Evolutionary conservation across 345 rosid genomes (phyloP), one percentile per base, ranked within the genome.

Genomic region (Populus alba): DNA sequence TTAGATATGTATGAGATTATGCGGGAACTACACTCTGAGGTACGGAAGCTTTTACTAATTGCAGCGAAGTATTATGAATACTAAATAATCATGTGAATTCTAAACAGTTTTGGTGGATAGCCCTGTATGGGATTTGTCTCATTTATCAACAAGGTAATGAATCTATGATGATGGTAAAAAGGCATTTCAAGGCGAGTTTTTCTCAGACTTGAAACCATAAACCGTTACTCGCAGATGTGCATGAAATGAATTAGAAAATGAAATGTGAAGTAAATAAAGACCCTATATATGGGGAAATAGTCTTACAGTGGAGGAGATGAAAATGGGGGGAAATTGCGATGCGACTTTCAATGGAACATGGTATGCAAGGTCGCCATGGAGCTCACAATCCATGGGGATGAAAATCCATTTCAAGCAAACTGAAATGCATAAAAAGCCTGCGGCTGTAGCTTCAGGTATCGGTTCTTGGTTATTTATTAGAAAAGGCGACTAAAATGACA

Each of bases 1-100:
- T 75, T 96, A 74, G 99, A 96, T 85, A 96, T 96, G 99, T 96
- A 90, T 69, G 99, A 96, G 90, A 94, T 94, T 63, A 91, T 96
- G 99, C 86, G 97, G 83, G 99, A 94, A 85, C 90, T 94, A 79
- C 91, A 90, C 74, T 86, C 94, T 37, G 99, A 90, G 97, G 99
- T 96, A 92, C 49, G 67, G 61, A 77, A 72, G 71, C 67, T 55
- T 72, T 81, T 75, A 22, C 39, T 22, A 8, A 38, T 27, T 37
- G 20, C 35, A 11, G 33, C 13, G 39, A 51, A 66, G 13, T 33
- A 43, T 33, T 33, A 43, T 75, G 67, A 78, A 71, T 22, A 66
- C 33, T 38, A 29, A 63, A 63, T 29, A 66, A 13, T 25, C 66
- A 49, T n/a, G 27, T 10, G 7, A 66, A 35, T 31, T n/a, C 27